phyloP scores from a whole-genome alignment of 2,329 filamentous ascomycete species.

The Leptographium flavum region DNA sequence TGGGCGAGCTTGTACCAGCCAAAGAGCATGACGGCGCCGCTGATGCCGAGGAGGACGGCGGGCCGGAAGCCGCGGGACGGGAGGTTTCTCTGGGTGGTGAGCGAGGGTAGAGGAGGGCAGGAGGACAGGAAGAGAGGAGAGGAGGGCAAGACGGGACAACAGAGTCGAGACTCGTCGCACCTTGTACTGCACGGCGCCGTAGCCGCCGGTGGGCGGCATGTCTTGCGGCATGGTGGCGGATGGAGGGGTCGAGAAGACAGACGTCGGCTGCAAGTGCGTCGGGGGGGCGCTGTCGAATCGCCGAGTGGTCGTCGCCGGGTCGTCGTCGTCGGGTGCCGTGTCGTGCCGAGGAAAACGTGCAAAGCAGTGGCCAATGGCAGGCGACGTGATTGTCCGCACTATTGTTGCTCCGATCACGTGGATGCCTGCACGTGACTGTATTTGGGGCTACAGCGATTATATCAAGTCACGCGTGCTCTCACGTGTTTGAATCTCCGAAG shows the following conservation, averaged over 20 bases:
- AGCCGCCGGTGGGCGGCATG: slow-evolving; percentile 90
- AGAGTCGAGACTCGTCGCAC: slow-evolving; percentile 27
- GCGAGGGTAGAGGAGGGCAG: neutral
- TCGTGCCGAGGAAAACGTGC: neutral
- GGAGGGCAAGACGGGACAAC: neutral
- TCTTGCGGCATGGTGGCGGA: slow-evolving; percentile 75
- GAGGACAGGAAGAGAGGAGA: neutral
- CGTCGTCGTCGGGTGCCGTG: neutral
- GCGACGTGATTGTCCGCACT: neutral
- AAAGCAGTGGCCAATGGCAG: slow-evolving; percentile 1
- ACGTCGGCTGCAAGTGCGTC: neutral
- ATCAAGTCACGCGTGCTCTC: too few species aligned
- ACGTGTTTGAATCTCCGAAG: too few species aligned
- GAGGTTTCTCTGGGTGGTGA: slow-evolving; percentile 59
- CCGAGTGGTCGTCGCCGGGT: too few species aligned
- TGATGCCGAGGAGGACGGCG: slow-evolving; percentile 59
- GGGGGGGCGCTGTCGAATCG: too few species aligned
- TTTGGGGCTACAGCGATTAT: too few species aligned
- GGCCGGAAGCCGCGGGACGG: slow-evolving; percentile 85
- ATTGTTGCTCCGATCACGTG: neutral
- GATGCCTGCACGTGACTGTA: too few species aligned
- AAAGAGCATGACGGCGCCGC: slow-evolving; percentile 69
- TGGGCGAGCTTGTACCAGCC: slow-evolving; percentile 78
- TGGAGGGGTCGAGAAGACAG: neutral
- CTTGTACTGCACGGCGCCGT: slow-evolving; percentile 95